These are phyloP conservation scores for Xerocomus brunneocitrinus DNA, from an alignment of 768 basidiomycete genomes.

Conservation along the genomic window DNA sequence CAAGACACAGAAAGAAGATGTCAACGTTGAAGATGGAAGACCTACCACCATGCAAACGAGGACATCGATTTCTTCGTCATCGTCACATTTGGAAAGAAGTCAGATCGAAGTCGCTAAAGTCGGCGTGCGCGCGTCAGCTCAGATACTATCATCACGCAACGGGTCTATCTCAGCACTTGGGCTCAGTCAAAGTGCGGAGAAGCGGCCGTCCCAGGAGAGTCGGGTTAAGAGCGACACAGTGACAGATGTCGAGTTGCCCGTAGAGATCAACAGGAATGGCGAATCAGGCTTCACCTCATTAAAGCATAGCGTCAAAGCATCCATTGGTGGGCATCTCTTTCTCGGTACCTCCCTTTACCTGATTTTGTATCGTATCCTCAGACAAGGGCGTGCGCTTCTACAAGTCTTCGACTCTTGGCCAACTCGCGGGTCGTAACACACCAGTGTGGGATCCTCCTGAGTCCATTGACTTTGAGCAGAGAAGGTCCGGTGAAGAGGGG, in stretches of 20 bases:
- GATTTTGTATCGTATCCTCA: slow-evolving; percentile 22
- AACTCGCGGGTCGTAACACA: slow-evolving; percentile 31
- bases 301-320: slow-evolving; percentile 68
- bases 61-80: slow-evolving; percentile 15
- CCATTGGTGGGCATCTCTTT: slow-evolving; percentile 53
- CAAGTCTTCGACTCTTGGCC: slow-evolving; percentile 56
- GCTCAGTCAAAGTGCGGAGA: slow-evolving; percentile 5
- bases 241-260: slow-evolving; percentile 24
- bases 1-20: not conserved
- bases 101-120: slow-evolving; percentile 29
- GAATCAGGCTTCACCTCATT: slow-evolving; percentile 46
- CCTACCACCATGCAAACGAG: slow-evolving; percentile 9
- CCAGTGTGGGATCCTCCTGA: slow-evolving; percentile 30
- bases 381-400: slow-evolving; percentile 66
- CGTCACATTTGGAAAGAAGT: slow-evolving; percentile 25
- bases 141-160: slow-evolving; percentile 23
- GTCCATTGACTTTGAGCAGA: slow-evolving; percentile 30
- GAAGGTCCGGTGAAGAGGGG: slow-evolving; percentile 30
- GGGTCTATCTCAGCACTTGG: slow-evolving; percentile 19
- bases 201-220: slow-evolving; percentile 6
- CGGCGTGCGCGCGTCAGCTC: slow-evolving; percentile 27
- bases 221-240: slow-evolving; percentile 9
- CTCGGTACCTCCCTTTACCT: not conserved
- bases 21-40: slow-evolving; percentile 2
- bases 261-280: slow-evolving; percentile 18